phyloP scores from a whole-genome alignment of 2,329 filamentous ascomycete species.

The Ceratocystis eucalypticola region DNA sequence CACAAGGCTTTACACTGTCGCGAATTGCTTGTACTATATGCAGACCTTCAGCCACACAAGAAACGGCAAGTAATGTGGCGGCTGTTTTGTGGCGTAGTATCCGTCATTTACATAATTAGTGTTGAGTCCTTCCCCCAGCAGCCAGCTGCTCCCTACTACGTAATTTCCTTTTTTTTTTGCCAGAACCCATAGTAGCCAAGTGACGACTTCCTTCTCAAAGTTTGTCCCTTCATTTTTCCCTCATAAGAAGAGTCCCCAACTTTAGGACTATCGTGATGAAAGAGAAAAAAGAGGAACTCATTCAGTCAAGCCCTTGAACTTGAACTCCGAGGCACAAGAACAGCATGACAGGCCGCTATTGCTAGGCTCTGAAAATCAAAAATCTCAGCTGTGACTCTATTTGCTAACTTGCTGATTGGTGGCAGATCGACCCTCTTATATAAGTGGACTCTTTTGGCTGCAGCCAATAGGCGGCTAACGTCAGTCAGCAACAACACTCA shows the following conservation, averaged over 20 bases:
- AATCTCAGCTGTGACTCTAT: background rate
- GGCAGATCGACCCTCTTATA: background rate
- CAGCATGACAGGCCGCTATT: no score
- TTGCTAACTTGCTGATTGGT: conserved; percentile 6
- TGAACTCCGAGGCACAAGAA: no score
- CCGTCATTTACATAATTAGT: no score
- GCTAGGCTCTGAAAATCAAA: background rate
- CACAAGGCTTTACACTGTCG: background rate
- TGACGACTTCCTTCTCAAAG: no score
- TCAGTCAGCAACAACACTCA: background rate
- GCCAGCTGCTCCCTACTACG: no score
- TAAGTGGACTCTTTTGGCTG: background rate
- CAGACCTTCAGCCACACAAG: background rate
- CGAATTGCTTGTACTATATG: background rate
- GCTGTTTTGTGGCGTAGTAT: no score
- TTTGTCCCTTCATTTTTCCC: no score
- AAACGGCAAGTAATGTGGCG: background rate
- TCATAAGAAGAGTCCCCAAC: no score
- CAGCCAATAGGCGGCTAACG: background rate
- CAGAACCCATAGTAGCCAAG: no score
- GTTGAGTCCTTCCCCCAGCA: no score
- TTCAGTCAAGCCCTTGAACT: background rate
- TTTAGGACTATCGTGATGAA: background rate
- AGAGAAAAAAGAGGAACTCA: background rate
- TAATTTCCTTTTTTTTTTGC: no score